Evolutionary conservation across 139 green algal species (phyloP).

Genomic region (Ulvella scutata): DNA sequence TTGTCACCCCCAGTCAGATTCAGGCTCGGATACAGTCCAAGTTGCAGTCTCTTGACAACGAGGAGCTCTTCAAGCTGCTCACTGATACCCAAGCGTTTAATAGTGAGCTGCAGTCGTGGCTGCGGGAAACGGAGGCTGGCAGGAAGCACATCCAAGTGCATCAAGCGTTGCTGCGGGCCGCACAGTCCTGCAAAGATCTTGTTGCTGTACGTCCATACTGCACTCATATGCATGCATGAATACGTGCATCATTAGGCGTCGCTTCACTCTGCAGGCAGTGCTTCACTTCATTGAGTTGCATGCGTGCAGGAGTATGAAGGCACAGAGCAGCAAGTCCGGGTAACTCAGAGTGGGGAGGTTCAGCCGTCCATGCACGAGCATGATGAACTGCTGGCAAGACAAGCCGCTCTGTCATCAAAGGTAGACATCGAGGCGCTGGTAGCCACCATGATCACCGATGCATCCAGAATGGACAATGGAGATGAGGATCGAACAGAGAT

Average conservation of each 20-base stretch:
- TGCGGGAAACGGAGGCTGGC: background rate
- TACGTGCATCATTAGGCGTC: too few species aligned
- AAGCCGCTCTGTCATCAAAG: background rate
- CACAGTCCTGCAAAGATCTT: background rate
- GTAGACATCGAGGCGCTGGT: background rate
- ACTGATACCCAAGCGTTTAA: background rate
- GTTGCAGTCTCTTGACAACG: background rate
- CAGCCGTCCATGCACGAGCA: background rate
- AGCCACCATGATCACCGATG: background rate
- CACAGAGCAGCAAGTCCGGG: background rate
- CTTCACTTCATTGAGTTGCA: too few species aligned
- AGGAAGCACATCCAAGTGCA: background rate
- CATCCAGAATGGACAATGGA: background rate
- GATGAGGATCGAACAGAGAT: background rate
- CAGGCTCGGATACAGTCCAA: background rate
- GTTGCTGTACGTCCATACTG: too few species aligned
- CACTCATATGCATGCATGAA: too few species aligned
- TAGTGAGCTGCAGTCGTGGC: background rate
- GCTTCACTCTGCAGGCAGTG: too few species aligned
- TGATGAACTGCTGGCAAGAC: background rate
- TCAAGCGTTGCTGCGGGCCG: background rate
- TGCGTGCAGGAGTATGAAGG: background rate
- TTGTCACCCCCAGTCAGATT: too few species aligned
- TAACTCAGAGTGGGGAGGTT: background rate
- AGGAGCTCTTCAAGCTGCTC: background rate